Evolutionary conservation across 306 rosid genomes (phyloP).

Genomic region (Adenanthera pavonina): DNA sequence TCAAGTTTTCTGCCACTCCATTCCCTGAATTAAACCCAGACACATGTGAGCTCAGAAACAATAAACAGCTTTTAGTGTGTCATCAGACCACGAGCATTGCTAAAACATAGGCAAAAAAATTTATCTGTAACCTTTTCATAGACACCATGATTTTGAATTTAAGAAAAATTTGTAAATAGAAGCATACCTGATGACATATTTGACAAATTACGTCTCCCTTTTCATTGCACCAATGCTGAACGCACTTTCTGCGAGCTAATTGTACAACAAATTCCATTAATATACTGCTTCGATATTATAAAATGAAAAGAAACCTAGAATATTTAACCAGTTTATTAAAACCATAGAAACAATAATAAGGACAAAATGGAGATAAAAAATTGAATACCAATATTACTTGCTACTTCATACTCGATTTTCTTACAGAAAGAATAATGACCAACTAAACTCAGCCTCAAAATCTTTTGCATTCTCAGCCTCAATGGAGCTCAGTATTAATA

Average conservation of each 20-base stretch:
- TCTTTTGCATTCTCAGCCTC: too few species aligned
- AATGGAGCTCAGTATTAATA: neutral
- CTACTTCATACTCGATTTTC: neutral
- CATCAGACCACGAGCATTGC: too few species aligned
- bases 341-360: neutral
- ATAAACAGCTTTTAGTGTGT: too few species aligned
- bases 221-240: conserved; percentile 91
- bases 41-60: too few species aligned
- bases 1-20: too few species aligned
- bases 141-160: neutral
- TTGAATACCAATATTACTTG: neutral
- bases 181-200: conserved; percentile 82
- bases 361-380: neutral
- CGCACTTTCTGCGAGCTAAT: conserved; percentile 93
- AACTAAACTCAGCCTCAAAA: neutral
- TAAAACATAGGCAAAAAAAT: too few species aligned
- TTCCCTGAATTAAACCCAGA: too few species aligned
- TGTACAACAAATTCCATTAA: conserved; percentile 24
- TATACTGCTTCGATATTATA: conserved; percentile 38
- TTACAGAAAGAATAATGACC: neutral
- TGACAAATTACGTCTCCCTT: conserved; percentile 88
- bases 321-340: neutral
- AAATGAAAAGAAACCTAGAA: neutral
- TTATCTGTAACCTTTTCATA: neutral
- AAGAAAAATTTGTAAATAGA: neutral